Evolutionary conservation across 2,329 filamentous ascomycete species (phyloP).

Genomic region (Coniella vitis): DNA sequence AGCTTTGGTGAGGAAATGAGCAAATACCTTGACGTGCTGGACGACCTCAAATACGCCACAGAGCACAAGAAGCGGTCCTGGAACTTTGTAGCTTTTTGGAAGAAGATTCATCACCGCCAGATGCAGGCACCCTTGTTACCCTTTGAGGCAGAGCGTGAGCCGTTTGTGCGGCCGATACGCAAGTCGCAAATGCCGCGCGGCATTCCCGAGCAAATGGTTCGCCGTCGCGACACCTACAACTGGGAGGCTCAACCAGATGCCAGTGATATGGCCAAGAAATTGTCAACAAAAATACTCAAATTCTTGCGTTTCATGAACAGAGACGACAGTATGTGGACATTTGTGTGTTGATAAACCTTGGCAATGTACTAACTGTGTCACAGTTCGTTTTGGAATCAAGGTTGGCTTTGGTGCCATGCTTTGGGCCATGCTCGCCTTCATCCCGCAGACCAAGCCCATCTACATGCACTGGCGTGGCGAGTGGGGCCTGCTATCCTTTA

Average conservation of each 20-base stretch:
- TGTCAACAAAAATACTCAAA: constrained; percentile 40
- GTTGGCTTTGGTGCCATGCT: constrained; percentile 84
- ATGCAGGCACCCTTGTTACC: constrained; percentile 19
- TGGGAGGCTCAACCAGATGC: constrained; percentile 49
- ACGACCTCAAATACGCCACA: constrained; percentile 71
- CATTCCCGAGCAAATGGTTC: constrained; percentile 47
- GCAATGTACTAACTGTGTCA: background rate
- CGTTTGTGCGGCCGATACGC: constrained; percentile 39
- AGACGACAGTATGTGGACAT: constrained; percentile 40
- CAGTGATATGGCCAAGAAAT: constrained; percentile 34
- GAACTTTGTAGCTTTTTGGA: constrained; percentile 84
- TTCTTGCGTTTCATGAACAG: constrained; percentile 42
- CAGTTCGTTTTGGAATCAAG: constrained; percentile 75
- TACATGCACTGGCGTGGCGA: constrained; percentile 90
- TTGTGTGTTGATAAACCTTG: background rate
- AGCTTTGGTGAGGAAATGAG: constrained; percentile 89
- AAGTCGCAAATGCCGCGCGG: constrained; percentile 50
- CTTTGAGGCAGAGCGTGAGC: constrained; percentile 36
- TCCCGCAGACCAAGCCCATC: constrained; percentile 67
- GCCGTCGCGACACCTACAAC: constrained; percentile 45
- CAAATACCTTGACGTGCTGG: constrained; percentile 72
- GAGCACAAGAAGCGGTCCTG: constrained; percentile 60
- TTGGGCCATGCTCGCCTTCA: constrained; percentile 84
- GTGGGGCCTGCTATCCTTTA: constrained; percentile 94
- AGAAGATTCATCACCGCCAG: constrained; percentile 14